phyloP scores from a whole-genome alignment of 1,284 basidiomycete species.

The Macrocybe sp. region DNA sequence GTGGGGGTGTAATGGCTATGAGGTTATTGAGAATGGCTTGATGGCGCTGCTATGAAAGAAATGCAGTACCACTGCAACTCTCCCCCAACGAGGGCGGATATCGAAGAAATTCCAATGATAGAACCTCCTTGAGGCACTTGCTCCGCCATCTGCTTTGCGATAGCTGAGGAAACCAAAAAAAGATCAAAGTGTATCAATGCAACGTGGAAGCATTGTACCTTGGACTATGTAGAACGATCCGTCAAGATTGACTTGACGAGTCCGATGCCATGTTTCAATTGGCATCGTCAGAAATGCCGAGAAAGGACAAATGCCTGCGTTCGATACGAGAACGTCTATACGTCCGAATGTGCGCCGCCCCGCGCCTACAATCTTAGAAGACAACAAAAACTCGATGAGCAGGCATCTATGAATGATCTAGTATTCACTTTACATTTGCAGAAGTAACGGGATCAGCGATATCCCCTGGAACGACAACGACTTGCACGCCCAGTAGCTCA shows the following conservation, averaged over 20 bases:
- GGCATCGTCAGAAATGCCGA: constrained; percentile 77
- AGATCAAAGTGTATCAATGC: neutral
- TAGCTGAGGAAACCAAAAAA: constrained; percentile 35
- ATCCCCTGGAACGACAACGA: constrained; percentile 54
- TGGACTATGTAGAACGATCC: constrained; percentile 77
- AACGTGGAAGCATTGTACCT: constrained; percentile 31
- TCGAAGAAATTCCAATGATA: constrained; percentile 74
- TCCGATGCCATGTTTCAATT: constrained; percentile 62
- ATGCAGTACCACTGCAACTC: constrained; percentile 55
- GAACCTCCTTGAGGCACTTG: constrained; percentile 70
- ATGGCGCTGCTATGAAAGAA: constrained; percentile 4
- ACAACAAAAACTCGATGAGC: neutral
- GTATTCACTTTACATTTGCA: constrained; percentile 35
- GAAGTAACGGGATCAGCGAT: constrained; percentile 63
- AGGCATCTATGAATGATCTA: neutral
- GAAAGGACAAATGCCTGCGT: constrained; percentile 82
- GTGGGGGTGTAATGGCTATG: constrained; percentile 75
- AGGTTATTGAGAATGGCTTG: neutral
- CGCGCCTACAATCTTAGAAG: constrained; percentile 49
- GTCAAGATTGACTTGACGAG: constrained; percentile 73
- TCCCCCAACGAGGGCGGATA: constrained; percentile 76
- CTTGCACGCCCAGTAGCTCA: constrained; percentile 23
- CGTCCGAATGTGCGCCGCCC: constrained; percentile 58
- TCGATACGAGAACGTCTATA: constrained; percentile 64
- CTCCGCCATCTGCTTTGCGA: constrained; percentile 72